Base-by-base conservation (phyloP, 1,284 basidiomycete genomes). In the Sanghuangporus weigelae region DNA sequence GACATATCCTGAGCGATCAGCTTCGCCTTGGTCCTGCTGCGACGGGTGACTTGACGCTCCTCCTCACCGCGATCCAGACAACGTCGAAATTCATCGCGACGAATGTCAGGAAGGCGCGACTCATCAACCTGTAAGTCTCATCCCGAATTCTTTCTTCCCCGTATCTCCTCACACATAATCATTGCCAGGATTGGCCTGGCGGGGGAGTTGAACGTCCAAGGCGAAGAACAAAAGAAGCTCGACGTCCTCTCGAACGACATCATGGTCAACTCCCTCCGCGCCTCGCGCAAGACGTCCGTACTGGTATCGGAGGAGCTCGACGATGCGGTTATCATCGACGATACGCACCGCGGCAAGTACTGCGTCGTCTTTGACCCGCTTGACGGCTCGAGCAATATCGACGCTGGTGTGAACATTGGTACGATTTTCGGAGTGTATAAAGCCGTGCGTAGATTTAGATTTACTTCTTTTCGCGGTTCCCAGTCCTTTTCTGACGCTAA, bases 211-310 rank as follows among this genome's bases (percentile, higher is more conserved):
- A 99, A 99, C 74, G 92, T 97, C 12, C 95, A 97, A 77, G 97
- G 97, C 57, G 97, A 99, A 76, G 97, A 98, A 75, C 97, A 99
- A 82, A 99, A 99, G 85, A 99, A 99, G 80, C 84, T 99, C 63
- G 96, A 98, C 74, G 91, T 98, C 21, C 83, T 99, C 59, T 93
- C 95, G 23, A 99, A 99, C 77, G 96, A 99, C 75, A 99, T 99
- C 83, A 99, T 99, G 97, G 86, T 99, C 75, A 99, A 98, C 72
- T 87, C 93, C 46, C 84, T 98, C 51, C 84, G 92, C 44, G 95
- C 95, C 2, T 96, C 93, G 31, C 95, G 97, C 66, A 98, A 97
- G 84, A 92, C 91, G 11, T 90, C 95, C 19, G 96, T 99, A 36
- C 90, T 99, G 70, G 95, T 99, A 62, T 97, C 95, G 10, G 97